Conservation (phyloP, 2,329 filamentous ascomycete genomes). For the Ceratocystis lukuohia region DNA sequence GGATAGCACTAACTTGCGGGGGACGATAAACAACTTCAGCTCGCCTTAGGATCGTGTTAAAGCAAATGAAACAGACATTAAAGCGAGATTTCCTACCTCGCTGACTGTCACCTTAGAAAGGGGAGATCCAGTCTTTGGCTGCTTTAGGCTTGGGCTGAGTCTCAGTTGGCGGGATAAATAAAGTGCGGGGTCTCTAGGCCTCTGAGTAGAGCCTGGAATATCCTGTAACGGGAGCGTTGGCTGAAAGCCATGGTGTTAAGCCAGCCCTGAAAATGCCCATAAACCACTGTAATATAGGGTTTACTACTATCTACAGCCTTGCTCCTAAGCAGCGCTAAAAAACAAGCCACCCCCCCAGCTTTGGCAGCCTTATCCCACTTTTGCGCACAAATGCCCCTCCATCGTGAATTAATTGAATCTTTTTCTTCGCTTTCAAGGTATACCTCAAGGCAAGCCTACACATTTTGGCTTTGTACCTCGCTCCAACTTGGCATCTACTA, state of each 20-base stretch:
- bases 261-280: background rate
- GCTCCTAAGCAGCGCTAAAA: background rate
- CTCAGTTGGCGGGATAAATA: background rate
- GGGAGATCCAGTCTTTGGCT: background rate
- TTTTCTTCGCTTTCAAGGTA: background rate
- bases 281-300: background rate
- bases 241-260: too few relatives aligned
- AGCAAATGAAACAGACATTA: too few relatives aligned
- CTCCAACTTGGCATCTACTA: too few relatives aligned
- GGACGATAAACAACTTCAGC: too few relatives aligned
- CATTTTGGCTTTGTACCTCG: too few relatives aligned
- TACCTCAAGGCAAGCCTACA: too few relatives aligned
- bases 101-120: background rate
- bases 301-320: background rate
- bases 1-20: too few relatives aligned
- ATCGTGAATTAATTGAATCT: background rate
- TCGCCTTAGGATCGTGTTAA: too few relatives aligned
- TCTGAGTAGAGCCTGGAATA: background rate
- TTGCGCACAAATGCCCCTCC: background rate
- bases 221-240: background rate
- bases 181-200: background rate
- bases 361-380: background rate
- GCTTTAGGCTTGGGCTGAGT: background rate
- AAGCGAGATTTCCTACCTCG: background rate
- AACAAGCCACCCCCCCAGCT: background rate